These are phyloP conservation scores for Houttuynia cordata DNA, from an alignment of 164 flowering plant genomes.

Conservation along the genomic window DNA sequence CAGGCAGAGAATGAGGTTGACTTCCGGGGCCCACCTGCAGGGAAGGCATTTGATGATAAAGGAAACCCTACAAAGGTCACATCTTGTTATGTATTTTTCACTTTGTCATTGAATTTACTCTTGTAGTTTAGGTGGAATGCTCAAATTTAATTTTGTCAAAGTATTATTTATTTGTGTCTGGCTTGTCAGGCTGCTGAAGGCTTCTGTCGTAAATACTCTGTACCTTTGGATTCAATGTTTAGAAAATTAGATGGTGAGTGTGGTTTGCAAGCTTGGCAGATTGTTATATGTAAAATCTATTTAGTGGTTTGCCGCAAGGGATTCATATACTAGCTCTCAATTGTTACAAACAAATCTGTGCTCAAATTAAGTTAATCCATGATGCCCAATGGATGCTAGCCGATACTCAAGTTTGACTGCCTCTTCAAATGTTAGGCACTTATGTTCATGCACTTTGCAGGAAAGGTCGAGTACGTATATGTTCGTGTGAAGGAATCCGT, in stretches of 20 bases:
- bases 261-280: background rate
- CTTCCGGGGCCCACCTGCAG: slow-evolving; percentile 89
- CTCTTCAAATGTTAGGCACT: background rate
- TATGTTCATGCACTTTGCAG: slow-evolving; percentile 21
- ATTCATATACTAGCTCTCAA: background rate
- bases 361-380: background rate
- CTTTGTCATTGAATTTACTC: background rate
- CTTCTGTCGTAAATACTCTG: slow-evolving; percentile 69
- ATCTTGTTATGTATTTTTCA: background rate
- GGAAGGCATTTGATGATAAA: slow-evolving; percentile 72
- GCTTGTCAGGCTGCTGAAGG: slow-evolving; percentile 83
- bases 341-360: background rate
- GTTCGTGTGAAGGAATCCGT: slow-evolving; percentile 54
- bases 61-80: slow-evolving; percentile 90
- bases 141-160: slow-evolving; percentile 1
- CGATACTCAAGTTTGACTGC: background rate
- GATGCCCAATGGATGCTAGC: background rate
- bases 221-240: slow-evolving; percentile 39
- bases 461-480: slow-evolving; percentile 69
- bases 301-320: background rate
- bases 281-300: background rate
- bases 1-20: slow-evolving; percentile 70
- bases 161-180: background rate
- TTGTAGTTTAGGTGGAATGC: background rate
- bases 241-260: slow-evolving; percentile 55